These are phyloP conservation scores for Lactifluus volemus DNA, from an alignment of 768 basidiomycete genomes.

Conservation along the genomic window DNA sequence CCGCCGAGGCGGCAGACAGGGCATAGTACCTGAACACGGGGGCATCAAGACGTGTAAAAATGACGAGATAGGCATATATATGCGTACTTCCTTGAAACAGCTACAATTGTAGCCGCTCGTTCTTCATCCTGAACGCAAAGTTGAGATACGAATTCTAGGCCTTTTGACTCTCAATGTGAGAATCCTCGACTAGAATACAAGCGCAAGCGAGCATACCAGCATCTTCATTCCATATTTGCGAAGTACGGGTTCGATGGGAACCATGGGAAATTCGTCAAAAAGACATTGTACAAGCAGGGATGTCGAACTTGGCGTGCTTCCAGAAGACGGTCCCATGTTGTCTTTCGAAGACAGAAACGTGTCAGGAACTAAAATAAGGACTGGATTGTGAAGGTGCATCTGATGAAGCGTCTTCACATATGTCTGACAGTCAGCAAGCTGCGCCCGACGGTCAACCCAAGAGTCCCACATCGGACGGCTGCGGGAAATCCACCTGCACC, in stretches of 20 bases:
- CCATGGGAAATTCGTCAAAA: slow-evolving; percentile 61
- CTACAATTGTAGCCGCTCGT: slow-evolving; percentile 68
- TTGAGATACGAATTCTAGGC: slow-evolving; percentile 70
- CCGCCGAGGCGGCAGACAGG: slow-evolving; percentile 73
- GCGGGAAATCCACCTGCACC: slow-evolving; percentile 51
- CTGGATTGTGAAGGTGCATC: slow-evolving; percentile 68
- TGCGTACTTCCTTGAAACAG: slow-evolving; percentile 70
- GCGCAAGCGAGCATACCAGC: slow-evolving; percentile 40
- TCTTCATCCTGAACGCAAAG: slow-evolving; percentile 77
- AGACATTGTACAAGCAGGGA: slow-evolving; percentile 68
- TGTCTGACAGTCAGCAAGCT: slow-evolving; percentile 83
- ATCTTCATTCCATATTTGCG: slow-evolving; percentile 83
- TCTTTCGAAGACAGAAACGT: slow-evolving; percentile 63
- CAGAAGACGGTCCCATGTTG: slow-evolving; percentile 34
- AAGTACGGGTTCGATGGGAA: slow-evolving; percentile 59
- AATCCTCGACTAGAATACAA: not conserved
- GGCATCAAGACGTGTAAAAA: slow-evolving; percentile 4
- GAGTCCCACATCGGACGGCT: not conserved
- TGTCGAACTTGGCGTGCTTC: slow-evolving; percentile 37
- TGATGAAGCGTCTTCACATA: slow-evolving; percentile 86
- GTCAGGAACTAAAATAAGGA: slow-evolving; percentile 70
- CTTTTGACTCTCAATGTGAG: slow-evolving; percentile 29
- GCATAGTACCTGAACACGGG: slow-evolving; percentile 65
- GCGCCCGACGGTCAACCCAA: not conserved
- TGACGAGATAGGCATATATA: slow-evolving; percentile 24